Conservation (phyloP, 352 stramenopile species). For the Thalassiosira tumida region DNA sequence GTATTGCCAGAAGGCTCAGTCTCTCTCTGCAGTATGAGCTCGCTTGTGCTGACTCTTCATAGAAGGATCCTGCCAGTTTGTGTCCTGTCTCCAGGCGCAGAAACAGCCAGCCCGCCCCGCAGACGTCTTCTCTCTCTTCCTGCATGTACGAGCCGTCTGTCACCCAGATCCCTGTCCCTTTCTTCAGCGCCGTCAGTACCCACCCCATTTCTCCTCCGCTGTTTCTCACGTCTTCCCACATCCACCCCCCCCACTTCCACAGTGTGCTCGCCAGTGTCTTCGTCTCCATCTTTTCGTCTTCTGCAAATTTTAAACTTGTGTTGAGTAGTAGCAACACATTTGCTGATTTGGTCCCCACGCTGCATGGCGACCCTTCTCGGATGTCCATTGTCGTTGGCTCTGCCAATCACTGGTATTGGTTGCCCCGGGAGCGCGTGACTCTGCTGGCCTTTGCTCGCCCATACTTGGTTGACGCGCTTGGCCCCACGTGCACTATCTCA, state of each 20-base stretch:
- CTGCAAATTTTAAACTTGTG: too few species aligned
- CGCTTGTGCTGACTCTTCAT: background rate
- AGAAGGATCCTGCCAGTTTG: constrained; percentile 17
- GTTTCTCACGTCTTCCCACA: constrained; percentile 7
- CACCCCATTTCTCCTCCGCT: background rate
- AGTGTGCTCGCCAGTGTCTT: too few species aligned
- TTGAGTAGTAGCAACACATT: too few species aligned
- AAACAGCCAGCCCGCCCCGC: constrained; percentile 36
- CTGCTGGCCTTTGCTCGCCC: too few species aligned
- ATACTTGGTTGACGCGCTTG: too few species aligned
- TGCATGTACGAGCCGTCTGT: constrained; percentile 44
- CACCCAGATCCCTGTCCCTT: constrained; percentile 20
- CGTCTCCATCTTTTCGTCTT: too few species aligned
- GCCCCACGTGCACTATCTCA: too few species aligned
- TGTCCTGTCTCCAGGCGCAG: background rate
- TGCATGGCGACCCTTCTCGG: background rate
- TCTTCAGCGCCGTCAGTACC: constrained; percentile 11
- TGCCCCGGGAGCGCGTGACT: too few species aligned
- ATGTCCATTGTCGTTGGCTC: too few species aligned
- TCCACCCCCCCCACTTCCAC: constrained; percentile 8
- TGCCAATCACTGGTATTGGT: too few species aligned
- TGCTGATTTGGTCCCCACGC: background rate
- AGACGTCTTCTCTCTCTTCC: background rate
- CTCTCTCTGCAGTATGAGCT: constrained; percentile 30
- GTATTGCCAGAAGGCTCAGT: constrained; percentile 23